A percentile compares a stretch with the other conserved stretches of the same genome.
Conservation (phyloP, 2,329 filamentous ascomycete genomes). For the Magnaporthiopsis incrustans region DNA sequence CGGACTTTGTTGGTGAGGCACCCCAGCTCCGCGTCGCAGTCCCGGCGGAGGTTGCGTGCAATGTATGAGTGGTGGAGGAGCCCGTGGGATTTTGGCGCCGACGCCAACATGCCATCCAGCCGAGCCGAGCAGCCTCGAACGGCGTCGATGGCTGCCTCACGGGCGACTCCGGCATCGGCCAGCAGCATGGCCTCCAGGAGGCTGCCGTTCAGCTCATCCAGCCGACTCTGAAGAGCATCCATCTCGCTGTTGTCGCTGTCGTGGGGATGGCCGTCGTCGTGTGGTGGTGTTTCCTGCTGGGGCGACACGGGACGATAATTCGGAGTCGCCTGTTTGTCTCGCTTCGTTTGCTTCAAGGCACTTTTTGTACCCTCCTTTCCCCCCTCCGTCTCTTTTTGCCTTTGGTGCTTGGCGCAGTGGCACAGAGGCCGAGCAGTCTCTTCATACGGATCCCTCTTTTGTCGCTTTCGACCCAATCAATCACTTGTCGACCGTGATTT, state of each 20-base stretch:
- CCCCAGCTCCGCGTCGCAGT: not conserved
- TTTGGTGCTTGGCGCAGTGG: not conserved
- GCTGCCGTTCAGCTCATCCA: not conserved
- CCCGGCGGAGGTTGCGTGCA: not conserved
- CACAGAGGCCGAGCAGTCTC: not conserved
- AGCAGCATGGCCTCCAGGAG: not conserved
- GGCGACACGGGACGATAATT: not conserved
- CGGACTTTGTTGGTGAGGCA: not conserved
- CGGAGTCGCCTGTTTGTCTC: not conserved
- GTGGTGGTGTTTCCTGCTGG: not conserved
- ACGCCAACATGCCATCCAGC: not conserved
- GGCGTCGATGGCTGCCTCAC: not conserved
- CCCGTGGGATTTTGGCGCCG: not conserved
- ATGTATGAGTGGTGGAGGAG: not conserved
- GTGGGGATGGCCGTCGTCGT: not conserved
- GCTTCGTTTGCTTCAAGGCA: not conserved
- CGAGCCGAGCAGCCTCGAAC: not conserved
- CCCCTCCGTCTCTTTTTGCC: not conserved
- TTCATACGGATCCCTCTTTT: not conserved
- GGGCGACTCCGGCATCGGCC: not conserved
- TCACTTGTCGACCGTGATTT: not conserved
- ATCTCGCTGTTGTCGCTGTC: not conserved
- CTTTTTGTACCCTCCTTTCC: not conserved
- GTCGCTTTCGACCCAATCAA: not conserved
- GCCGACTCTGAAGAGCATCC: not conserved